Conservation (phyloP, 768 basidiomycete species). For the Rossbeevera mucosa region DNA sequence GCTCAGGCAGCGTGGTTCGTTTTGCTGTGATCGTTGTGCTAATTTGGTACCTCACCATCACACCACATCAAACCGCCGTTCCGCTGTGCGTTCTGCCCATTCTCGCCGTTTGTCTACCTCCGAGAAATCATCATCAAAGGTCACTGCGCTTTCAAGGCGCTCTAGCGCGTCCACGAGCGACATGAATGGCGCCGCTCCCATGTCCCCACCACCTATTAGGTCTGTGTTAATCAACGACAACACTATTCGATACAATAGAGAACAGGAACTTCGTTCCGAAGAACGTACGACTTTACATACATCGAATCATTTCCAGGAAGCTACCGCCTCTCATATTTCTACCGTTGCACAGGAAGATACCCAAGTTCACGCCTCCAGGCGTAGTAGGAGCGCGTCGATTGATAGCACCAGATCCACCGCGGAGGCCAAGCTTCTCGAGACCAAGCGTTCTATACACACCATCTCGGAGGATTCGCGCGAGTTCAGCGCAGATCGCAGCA, state of each 20-base stretch:
- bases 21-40: slow-evolving; percentile 33
- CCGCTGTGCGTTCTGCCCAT: slow-evolving; percentile 22
- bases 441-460: slow-evolving; percentile 26
- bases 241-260: slow-evolving; percentile 5
- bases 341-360: slow-evolving; percentile 9
- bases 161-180: slow-evolving; percentile 10
- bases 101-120: slow-evolving; percentile 24
- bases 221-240: slow-evolving; percentile 10
- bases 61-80: slow-evolving; percentile 24
- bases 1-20: slow-evolving; percentile 26
- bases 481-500: slow-evolving; percentile 9
- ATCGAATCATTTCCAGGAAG: slow-evolving; percentile 15
- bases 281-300: slow-evolving; percentile 13
- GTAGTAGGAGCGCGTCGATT: slow-evolving; percentile 13
- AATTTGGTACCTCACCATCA: slow-evolving; percentile 33
- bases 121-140: slow-evolving; percentile 14
- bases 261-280: slow-evolving; percentile 15
- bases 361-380: slow-evolving; percentile 11
- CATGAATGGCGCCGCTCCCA: neutral
- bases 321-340: slow-evolving; percentile 6
- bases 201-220: slow-evolving; percentile 12
- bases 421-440: slow-evolving; percentile 18
- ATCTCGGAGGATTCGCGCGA: slow-evolving; percentile 29
- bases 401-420: slow-evolving; percentile 15
- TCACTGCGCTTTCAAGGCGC: slow-evolving; percentile 18